Evolutionary conservation across 1,284 basidiomycete species (phyloP).

Genomic region (Ganoderma lingzhi): DNA sequence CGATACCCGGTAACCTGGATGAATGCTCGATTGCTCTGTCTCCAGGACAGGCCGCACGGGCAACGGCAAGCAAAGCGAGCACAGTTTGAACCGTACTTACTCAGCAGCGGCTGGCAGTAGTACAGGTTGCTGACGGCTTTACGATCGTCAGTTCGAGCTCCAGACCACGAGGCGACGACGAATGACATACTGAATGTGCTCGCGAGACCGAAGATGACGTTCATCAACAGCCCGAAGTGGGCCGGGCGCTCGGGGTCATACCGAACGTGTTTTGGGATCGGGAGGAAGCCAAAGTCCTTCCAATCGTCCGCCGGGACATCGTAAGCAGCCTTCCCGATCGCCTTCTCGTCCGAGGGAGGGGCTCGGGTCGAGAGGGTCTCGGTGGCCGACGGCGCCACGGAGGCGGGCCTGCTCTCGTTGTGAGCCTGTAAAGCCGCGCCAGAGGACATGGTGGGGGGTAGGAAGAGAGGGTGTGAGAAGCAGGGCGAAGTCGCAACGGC

Average conservation of each 20-base stretch:
- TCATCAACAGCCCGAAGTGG: conserved; percentile 68
- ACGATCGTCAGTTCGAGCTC: neutral
- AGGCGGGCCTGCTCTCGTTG: neutral
- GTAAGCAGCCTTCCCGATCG: neutral
- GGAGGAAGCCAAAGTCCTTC: conserved; percentile 68
- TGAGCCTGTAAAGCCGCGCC: neutral
- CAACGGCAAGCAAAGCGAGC: neutral
- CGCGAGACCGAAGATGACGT: conserved; percentile 71
- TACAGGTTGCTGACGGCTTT: conserved; percentile 71
- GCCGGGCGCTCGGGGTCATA: conserved; percentile 67
- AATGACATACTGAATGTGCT: conserved; percentile 62
- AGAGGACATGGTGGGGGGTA: conserved; percentile 9
- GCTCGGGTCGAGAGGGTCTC: conserved; percentile 12
- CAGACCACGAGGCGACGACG: neutral
- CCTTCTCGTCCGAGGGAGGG: neutral
- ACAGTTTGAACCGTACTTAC: conserved; percentile 45
- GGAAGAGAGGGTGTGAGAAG: neutral
- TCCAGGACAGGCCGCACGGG: neutral
- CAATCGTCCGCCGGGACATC: neutral
- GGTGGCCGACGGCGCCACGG: conserved; percentile 11
- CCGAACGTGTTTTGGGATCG: conserved; percentile 68
- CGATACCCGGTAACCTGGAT: conserved; percentile 1
- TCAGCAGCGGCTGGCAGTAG: conserved; percentile 77
- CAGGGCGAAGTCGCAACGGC: neutral
- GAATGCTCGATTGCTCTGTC: neutral